Evolutionary conservation across 768 basidiomycete species (phyloP), one percentile per base, ranked within the genome.

Genomic region (Macrolepiota albuminosa): DNA sequence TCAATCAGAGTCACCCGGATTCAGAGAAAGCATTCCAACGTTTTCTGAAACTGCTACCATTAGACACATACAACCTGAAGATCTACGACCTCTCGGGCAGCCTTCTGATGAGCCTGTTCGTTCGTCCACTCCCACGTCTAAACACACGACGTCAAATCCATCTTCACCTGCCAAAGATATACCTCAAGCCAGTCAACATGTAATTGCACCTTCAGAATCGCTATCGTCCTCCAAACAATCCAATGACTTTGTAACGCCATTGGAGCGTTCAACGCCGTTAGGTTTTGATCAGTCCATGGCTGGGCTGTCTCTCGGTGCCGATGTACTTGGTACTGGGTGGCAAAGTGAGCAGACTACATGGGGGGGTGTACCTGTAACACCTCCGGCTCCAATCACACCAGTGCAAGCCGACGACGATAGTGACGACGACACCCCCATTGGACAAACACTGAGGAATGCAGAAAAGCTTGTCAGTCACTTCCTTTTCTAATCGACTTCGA

Each of bases 341-440:
- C 83, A 85, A 62, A 71, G 74, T 26, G 76, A 79, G 29, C 75
- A 78, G 54, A 76, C 71, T 56, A 68, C 71, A 21, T 79, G 77
- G 76, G 70, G 71, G 57, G 71, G 74, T 34, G 31, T 57, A 49
- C 39, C 54, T 45, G 34, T 46, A 42, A 36, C 42, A 34, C 54
- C 59, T 36, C 4, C 24, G 48, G 14, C 34, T 36, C 36, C 34
- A 21, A 14, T 40, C 24, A 24, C 40, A 26, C 53, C 53, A 24
- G 29, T n/a, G 16, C 70, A 69, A 49, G 60, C 69, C 14, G 81
- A 84, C 43, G 84, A 86, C 6, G 85, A 87, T 61, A 83, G 82
- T 56, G 86, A 88, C 63, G 86, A 88, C 59, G 86, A 88, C 68
- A 86, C 80, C 58, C 86, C 86, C 29, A 85, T 88, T 62, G 74